Base-by-base conservation (phyloP, 1,284 basidiomycete species). In the Sutorius eximius region DNA sequence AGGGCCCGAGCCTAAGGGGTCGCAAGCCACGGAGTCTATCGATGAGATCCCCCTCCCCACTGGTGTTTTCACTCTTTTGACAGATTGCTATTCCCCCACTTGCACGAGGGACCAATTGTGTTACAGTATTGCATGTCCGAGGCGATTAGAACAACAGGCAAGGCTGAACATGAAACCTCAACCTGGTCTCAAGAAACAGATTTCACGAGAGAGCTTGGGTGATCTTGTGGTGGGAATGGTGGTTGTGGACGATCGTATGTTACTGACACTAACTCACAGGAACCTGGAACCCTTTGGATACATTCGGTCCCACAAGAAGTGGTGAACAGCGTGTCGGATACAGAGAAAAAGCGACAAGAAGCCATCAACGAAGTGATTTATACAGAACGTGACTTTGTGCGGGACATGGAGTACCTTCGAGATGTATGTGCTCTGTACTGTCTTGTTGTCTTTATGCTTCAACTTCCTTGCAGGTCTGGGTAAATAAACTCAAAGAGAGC, bases 331-430 rank as follows among this genome's bases (percentile, higher is more conserved):
- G 92, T 98, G 37, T 89, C 89, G 3, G 95, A 98, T 58, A 81
- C 77, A 34, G 97, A 99, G 77, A 95, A 97, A 81, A 96, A 87
- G 73, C 84, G 97, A 2, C 97, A 99, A 70, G 97, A 99, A 72
- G 93, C 95, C 32, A 98, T 99, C 77, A 99, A 99, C 71, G 97
- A 99, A 76, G 93, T 98, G 60, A 96, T 98, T 52, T 98, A 98
- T 71, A 99, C 97, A 16, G 97, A 99, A 71, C 84, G 95, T 18
- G 95, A 98, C 75, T 99, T 98, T 73, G 95, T 99, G 41, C 83
- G 93, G 52, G 96, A 98, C 73, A 86, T 99, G 82, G 97, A 99
- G 73, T 99, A 99, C 70, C 81, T 99, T 42, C 89, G 95, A 57
- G 96, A 99, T 70, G 91, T 95, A 64, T 66, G 90, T 75, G 3